Percentiles rank a stretch among this genome's conserved stretches.
Evolutionary conservation across 495 filamentous ascomycete genomes (phyloP).

Genomic region (Xanthoparmelia taractica): DNA sequence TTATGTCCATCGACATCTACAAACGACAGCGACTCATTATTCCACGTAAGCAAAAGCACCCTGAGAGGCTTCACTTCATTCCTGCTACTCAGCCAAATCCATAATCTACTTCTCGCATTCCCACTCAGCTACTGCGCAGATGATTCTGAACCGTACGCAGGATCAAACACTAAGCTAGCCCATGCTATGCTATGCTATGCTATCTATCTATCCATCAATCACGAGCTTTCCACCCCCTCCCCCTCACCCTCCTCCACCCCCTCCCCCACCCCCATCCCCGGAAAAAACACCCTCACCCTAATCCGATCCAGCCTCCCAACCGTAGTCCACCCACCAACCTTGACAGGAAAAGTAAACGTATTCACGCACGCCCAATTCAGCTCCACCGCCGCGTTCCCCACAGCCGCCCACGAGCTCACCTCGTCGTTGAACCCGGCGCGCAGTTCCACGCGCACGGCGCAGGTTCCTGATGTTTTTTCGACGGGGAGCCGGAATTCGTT

Average conservation of each 20-base stretch:
- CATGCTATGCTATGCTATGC: too few relatives aligned
- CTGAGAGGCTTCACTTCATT: not conserved
- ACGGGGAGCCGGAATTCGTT: slow-evolving; percentile 4
- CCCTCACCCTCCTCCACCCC: too few relatives aligned
- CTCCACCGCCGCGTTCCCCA: not conserved
- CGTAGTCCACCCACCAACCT: not conserved
- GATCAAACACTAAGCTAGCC: too few relatives aligned
- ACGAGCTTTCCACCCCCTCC: not conserved
- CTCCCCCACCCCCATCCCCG: not conserved
- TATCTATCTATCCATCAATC: too few relatives aligned
- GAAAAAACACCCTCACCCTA: not conserved
- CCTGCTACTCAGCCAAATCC: not conserved
- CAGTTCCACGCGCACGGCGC: not conserved
- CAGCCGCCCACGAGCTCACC: not conserved
- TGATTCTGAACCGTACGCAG: too few relatives aligned
- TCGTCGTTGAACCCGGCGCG: not conserved
- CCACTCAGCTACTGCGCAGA: not conserved
- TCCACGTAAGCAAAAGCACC: too few relatives aligned
- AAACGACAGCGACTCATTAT: too few relatives aligned
- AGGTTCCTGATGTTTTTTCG: not conserved
- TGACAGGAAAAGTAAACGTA: not conserved
- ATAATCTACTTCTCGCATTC: not conserved
- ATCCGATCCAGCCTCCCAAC: not conserved
- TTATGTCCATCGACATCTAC: not conserved
- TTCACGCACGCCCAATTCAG: slow-evolving; percentile 2